phyloP scores from a whole-genome alignment of 257 asterid species.

The Schizonepeta tenuifolia region DNA sequence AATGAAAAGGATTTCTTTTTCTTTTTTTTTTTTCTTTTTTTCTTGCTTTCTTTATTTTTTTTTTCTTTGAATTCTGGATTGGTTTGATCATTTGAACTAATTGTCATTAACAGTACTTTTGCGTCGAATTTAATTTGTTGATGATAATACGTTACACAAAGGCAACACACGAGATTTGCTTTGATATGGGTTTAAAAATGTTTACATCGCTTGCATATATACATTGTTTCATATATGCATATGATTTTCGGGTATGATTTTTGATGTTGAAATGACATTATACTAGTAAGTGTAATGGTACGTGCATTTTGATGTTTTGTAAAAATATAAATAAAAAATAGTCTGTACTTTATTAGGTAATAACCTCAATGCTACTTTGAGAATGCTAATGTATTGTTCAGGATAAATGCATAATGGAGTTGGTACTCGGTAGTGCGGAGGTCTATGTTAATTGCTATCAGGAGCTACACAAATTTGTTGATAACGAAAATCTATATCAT shows the following conservation, averaged over 20 bases:
- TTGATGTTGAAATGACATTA: too few relatives aligned
- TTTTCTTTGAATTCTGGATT: conserved; percentile 20
- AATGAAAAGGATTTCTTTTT: conserved; percentile 25
- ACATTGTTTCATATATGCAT: too few relatives aligned
- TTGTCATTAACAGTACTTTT: conserved; percentile 31
- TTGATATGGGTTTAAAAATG: neutral
- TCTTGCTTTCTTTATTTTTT: neutral
- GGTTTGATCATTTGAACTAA: conserved; percentile 39
- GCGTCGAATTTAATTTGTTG: neutral
- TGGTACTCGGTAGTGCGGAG: neutral
- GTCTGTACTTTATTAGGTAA: neutral
- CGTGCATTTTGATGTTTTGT: too few relatives aligned
- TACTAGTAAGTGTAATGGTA: too few relatives aligned
- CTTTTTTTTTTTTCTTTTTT: neutral
- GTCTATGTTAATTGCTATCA: too few relatives aligned
- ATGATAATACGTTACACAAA: neutral
- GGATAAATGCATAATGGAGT: neutral
- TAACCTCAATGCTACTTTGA: neutral
- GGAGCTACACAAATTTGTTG: too few relatives aligned
- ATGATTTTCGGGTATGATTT: too few relatives aligned
- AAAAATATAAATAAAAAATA: too few relatives aligned
- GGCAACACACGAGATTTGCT: neutral
- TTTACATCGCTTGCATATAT: neutral
- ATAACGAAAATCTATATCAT: too few relatives aligned
- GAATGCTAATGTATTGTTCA: too few relatives aligned